These are phyloP conservation scores for Colletotrichum trifolii DNA, from an alignment of 2,329 filamentous ascomycete species.

Conservation along the genomic window DNA sequence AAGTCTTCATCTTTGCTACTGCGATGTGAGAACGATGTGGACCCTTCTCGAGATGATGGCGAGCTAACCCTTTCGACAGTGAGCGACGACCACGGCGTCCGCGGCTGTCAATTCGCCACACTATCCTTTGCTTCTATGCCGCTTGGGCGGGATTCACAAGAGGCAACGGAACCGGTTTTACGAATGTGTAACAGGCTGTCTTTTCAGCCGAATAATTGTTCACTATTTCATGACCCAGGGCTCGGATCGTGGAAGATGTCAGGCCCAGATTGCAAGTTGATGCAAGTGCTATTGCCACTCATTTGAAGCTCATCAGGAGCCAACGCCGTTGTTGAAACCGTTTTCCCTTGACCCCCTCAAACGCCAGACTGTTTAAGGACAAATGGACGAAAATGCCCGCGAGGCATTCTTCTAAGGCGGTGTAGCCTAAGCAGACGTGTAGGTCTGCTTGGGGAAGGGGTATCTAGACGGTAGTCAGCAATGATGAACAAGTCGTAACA, in stretches of 20 bases:
- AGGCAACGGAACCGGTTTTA: conserved; percentile 15
- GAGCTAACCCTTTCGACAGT: conserved; percentile 12
- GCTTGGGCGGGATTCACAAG: conserved; percentile 31
- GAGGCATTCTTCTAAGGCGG: conserved; percentile 36
- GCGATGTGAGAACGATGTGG: conserved; percentile 21
- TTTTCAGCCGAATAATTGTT: conserved; percentile 26
- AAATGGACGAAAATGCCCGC: conserved; percentile 31
- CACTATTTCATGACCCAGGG: conserved; percentile 36
- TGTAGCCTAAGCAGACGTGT: conserved; percentile 59
- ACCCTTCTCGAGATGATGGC: background rate
- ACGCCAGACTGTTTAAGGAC: conserved; percentile 50
- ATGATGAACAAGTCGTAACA: conserved; percentile 13
- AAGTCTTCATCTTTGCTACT: conserved; percentile 26
- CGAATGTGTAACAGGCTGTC: conserved; percentile 22
- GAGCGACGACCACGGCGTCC: background rate
- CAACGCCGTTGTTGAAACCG: conserved; percentile 67
- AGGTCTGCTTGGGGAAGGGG: conserved; percentile 85
- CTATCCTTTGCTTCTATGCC: conserved; percentile 24
- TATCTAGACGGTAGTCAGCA: conserved; percentile 62
- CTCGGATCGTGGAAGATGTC: conserved; percentile 57
- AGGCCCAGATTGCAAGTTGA: conserved; percentile 41
- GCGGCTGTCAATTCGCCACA: conserved; percentile 3
- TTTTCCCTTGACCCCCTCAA: conserved; percentile 53
- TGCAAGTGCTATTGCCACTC: conserved; percentile 42
- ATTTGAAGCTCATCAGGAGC: conserved; percentile 45